Conservation (phyloP, 352 stramenopile genomes). For the Saprolegnia parasitica region DNA sequence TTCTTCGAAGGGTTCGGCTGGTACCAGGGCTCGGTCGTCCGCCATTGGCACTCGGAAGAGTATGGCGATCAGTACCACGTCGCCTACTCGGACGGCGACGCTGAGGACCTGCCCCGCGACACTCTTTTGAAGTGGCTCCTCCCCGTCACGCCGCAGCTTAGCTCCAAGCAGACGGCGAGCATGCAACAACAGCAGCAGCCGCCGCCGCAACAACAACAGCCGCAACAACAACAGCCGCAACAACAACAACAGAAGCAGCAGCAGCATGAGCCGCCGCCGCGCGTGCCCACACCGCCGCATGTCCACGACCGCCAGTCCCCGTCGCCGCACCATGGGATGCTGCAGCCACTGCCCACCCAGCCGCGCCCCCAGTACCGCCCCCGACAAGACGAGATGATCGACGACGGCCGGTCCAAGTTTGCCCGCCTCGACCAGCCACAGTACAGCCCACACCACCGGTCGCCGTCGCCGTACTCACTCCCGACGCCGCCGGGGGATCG, state of each 20-base stretch:
- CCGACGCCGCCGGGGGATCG: too few relatives aligned
- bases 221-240: neutral
- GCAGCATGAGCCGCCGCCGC: neutral
- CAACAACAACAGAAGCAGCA: neutral
- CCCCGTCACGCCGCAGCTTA: conserved; percentile 9
- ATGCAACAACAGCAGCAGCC: neutral
- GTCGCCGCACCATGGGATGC: neutral
- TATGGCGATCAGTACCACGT: conserved; percentile 28
- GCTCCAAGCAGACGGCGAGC: neutral
- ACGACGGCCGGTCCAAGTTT: conserved; percentile 1
- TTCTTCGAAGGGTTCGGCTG: conserved; percentile 27
- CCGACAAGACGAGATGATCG: neutral
- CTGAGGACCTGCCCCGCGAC: conserved; percentile 23
- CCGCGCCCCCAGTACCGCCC: neutral
- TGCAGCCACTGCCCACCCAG: neutral
- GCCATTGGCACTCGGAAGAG: conserved; percentile 22
- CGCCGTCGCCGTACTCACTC: too few relatives aligned
- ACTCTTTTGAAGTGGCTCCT: conserved; percentile 2
- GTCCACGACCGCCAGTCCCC: neutral
- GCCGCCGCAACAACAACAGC: neutral
- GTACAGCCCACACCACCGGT: conserved; percentile 7
- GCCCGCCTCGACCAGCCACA: neutral
- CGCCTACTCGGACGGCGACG: conserved; percentile 17
- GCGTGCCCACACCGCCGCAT: conserved; percentile 1
- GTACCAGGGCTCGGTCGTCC: conserved; percentile 18